phyloP scores from a whole-genome alignment of 2,329 filamentous ascomycete species.

The Proliferodiscus dingleyae region DNA sequence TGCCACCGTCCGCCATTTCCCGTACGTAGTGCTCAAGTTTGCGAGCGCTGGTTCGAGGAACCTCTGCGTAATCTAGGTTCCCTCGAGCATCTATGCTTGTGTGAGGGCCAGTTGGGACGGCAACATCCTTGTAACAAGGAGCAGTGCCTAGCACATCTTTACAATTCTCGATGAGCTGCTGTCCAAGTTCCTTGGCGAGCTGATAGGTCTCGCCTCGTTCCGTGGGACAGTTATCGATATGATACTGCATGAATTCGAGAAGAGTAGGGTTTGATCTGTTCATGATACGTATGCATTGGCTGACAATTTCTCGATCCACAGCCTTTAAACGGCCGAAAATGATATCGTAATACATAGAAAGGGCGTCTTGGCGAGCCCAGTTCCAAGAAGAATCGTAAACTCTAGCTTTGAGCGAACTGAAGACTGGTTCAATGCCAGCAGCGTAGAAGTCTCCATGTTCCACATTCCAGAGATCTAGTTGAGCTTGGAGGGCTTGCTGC shows the following conservation, averaged over 20 bases:
- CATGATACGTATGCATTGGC: constrained; percentile 98
- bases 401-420: constrained; percentile 88
- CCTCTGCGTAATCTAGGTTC: constrained; percentile 88
- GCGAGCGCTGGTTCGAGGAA: constrained; percentile 79
- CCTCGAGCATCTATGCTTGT: constrained; percentile 90
- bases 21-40: constrained; percentile 98
- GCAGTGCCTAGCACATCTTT: constrained; percentile 79
- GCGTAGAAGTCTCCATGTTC: constrained; percentile 98
- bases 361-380: constrained; percentile 94
- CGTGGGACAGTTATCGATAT: constrained; percentile 97
- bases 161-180: constrained; percentile 95
- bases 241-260: constrained; percentile 99
- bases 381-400: constrained; percentile 99
- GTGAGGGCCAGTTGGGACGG: constrained; percentile 82
- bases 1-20: constrained; percentile 97
- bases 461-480: constrained; percentile 89
- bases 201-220: constrained; percentile 96
- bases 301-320: constrained; percentile 96
- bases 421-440: constrained; percentile 86
- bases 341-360: constrained; percentile 99
- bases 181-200: constrained; percentile 90
- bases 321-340: constrained; percentile 92
- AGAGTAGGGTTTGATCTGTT: constrained; percentile 95
- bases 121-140: constrained; percentile 94
- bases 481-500: constrained; percentile 80